Conservation (phyloP, 148 eudicot genomes). For the Heliamphora exappendiculata region DNA sequence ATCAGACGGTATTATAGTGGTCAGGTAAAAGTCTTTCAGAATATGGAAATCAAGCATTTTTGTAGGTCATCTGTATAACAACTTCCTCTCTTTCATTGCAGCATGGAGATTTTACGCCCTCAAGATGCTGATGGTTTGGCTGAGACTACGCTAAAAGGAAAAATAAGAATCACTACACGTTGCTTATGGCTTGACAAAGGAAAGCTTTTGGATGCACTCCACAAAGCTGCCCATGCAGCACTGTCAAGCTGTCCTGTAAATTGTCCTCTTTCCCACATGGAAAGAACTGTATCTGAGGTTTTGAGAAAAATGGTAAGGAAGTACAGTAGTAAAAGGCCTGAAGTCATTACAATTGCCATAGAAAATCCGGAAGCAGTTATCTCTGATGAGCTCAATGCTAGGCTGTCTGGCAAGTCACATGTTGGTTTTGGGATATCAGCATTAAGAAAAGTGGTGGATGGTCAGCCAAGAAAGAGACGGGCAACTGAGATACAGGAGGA, state of each 20-base stretch:
- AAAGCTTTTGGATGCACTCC: slow-evolving; percentile 91
- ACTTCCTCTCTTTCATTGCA: slow-evolving; percentile 29
- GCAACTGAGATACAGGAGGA: slow-evolving; percentile 26
- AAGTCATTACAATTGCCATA: slow-evolving; percentile 75
- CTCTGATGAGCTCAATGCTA: slow-evolving; percentile 67
- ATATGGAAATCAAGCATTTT: neutral
- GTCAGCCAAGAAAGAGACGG: slow-evolving; percentile 38
- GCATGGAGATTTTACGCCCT: slow-evolving; percentile 94
- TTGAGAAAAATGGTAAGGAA: slow-evolving; percentile 91
- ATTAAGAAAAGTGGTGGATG: slow-evolving; percentile 41
- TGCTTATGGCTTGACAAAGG: slow-evolving; percentile 99
- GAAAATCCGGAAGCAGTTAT: slow-evolving; percentile 85
- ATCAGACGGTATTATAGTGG: slow-evolving; percentile 83
- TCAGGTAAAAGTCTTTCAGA: slow-evolving; percentile 50
- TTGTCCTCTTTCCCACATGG: slow-evolving; percentile 85
- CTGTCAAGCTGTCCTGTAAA: slow-evolving; percentile 82
- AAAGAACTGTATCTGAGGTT: slow-evolving; percentile 78
- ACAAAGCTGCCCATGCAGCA: slow-evolving; percentile 91
- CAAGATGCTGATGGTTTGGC: slow-evolving; percentile 31
- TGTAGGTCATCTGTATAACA: neutral
- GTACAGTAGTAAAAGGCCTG: slow-evolving; percentile 92
- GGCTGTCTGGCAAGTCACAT: slow-evolving; percentile 55
- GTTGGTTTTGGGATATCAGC: slow-evolving; percentile 38
- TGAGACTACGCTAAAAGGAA: slow-evolving; percentile 61
- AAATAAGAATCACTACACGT: slow-evolving; percentile 91